Evolutionary conservation across 1,284 basidiomycete genomes (phyloP).

Genomic region (Sanguinoderma infundibulare): DNA sequence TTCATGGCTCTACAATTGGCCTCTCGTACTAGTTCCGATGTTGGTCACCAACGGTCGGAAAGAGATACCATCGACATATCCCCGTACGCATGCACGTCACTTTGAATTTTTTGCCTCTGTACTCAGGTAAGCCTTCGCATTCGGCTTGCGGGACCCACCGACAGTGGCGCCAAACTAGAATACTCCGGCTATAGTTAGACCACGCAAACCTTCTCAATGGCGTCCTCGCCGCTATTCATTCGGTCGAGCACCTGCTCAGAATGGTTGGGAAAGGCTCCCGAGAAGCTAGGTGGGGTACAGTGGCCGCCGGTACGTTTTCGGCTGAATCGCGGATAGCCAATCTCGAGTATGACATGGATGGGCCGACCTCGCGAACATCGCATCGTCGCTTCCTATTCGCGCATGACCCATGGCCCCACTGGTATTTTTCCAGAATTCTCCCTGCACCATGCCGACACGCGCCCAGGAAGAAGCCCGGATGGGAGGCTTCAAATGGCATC

Average conservation of each 20-base stretch:
- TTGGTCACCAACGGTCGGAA: no score
- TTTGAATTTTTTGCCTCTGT: not conserved
- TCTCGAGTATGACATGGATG: not conserved
- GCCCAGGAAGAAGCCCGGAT: not conserved
- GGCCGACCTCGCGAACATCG: not conserved
- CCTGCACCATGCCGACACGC: not conserved
- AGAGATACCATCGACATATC: no score
- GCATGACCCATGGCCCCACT: slow-evolving; percentile 17
- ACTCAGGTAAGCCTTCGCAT: no score
- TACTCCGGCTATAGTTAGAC: slow-evolving; percentile 2
- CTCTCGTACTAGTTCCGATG: no score
- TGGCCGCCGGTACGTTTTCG: slow-evolving; percentile 14
- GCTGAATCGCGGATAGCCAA: slow-evolving; percentile 10
- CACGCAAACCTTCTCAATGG: not conserved
- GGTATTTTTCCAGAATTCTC: slow-evolving; percentile 7
- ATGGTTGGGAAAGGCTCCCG: not conserved
- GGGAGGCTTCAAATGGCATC: not conserved
- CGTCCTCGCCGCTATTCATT: not conserved
- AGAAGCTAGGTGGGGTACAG: not conserved
- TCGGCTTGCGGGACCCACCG: no score
- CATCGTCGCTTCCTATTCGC: not conserved
- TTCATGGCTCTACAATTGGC: not conserved
- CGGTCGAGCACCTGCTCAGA: not conserved
- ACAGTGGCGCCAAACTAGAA: no score
- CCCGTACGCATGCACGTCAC: no score